Base-by-base conservation (phyloP, 1,284 basidiomycete genomes). In the Spongiforma sp. region DNA sequence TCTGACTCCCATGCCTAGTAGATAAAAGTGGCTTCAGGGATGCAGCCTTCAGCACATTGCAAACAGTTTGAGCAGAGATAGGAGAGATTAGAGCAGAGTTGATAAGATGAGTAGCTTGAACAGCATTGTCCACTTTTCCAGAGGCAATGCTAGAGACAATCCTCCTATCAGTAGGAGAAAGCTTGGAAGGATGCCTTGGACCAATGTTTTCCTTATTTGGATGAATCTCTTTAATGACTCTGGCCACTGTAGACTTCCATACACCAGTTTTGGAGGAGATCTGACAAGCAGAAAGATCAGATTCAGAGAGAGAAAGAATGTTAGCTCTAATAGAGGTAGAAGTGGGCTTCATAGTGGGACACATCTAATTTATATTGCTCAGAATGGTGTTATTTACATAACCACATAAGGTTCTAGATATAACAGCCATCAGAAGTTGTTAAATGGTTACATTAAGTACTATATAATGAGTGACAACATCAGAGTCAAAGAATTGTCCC, bases 261-360 rank as follows among this genome's bases (percentile, higher is more conserved):
- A 43, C 12, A 21, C 41, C 41, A 14, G 19, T 57, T 57, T 63
- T 11, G 32, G 21, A 62, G 43, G n/a, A 52, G 33, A 63, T 63
- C 10, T 43, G 3, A 10, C 36, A 33, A 52, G 48, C 11, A 60
- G 24, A 62, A 43, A 59, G 32, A 7, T 32, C 48, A 59, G n/a
- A 59, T 52, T 61, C 37, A 60, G 30, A 55, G 19, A 46, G 15
- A 36, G 41, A 41, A 11, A 50, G 24, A 12, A 59, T 62, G 54
- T 62, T 50, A n/a, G 62, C 62, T 53, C 32, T 64, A 36, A 11
- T 10, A 41, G 15, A 39, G 30, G n/a, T 39, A 33, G 60, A 33
- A 41, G 43, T 62, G n/a, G 34, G 19, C 11, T 46, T 26, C 14
- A 46, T 46, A n/a, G 39, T 41, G 12, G 36, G 36, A 37, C 36